phyloP scores from a whole-genome alignment of 306 rosid genomes.

The Cucumis cinereus region DNA sequence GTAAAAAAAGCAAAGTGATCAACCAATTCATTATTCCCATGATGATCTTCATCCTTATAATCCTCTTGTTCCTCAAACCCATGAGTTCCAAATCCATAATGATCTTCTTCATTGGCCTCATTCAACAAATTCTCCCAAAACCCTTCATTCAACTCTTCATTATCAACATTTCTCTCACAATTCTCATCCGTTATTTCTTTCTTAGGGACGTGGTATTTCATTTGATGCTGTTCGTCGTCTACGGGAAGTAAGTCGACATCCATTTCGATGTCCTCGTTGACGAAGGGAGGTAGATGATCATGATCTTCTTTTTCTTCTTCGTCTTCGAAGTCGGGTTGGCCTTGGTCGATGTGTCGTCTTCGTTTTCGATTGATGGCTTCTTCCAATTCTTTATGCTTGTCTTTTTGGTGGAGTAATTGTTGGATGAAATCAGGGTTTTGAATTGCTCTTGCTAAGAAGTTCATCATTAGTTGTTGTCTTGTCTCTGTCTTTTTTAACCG shows the following conservation, averaged over 20 bases:
- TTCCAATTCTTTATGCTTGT: background rate
- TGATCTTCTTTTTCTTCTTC: background rate
- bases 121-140: slow-evolving; percentile 11
- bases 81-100: background rate
- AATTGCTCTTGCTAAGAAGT: background rate
- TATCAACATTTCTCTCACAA: no score
- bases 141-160: background rate
- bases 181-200: background rate
- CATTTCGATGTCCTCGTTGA: background rate
- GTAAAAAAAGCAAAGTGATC: background rate
- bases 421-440: slow-evolving; percentile 44
- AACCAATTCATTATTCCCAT: background rate
- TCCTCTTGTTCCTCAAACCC: background rate
- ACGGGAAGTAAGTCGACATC: background rate
- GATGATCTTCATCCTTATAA: background rate
- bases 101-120: background rate
- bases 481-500: slow-evolving; percentile 45
- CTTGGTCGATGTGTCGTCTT: slow-evolving; percentile 2
- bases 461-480: slow-evolving; percentile 25
- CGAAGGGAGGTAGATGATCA: background rate
- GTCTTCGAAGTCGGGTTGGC: background rate
- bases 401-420: slow-evolving; percentile 24
- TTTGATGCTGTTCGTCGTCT: background rate
- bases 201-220: background rate
- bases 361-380: background rate